A percentile compares a stretch with the other conserved stretches of the same genome.
Conservation (phyloP, 1,139 yeast genomes). For the Geotrichum restrictum region DNA sequence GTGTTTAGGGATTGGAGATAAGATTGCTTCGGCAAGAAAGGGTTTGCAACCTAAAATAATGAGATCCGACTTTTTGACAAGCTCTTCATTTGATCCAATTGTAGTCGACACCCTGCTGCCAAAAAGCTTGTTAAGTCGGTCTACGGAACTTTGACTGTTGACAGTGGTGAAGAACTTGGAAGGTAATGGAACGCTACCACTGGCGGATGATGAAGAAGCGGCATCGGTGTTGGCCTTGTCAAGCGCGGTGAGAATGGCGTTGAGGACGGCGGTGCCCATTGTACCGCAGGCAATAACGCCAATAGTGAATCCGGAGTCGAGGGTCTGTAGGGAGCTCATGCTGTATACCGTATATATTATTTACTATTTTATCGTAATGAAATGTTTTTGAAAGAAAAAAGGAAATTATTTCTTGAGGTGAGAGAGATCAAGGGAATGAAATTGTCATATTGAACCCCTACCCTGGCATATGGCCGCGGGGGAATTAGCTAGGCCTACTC, state of each 20-base stretch:
- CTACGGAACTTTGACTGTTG: constrained; percentile 51
- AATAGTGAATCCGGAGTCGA: constrained; percentile 52
- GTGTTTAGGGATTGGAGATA: constrained; percentile 41
- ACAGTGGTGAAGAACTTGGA: constrained; percentile 72
- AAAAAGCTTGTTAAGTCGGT: constrained; percentile 46
- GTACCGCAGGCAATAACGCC: constrained; percentile 90
- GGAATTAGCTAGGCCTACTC: too few relatives aligned
- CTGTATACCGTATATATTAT: too few relatives aligned
- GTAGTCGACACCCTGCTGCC: constrained; percentile 52
- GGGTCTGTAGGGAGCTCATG: constrained; percentile 17
- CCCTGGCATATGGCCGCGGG: too few relatives aligned
- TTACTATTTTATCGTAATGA: too few relatives aligned
- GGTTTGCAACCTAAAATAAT: constrained; percentile 87
- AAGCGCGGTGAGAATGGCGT: constrained; percentile 62
- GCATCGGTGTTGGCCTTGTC: constrained; percentile 33
- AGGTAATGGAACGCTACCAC: constrained; percentile 44
- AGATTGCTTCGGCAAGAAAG: constrained; percentile 61
- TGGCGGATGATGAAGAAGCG: constrained; percentile 17
- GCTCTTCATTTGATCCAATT: constrained; percentile 52
- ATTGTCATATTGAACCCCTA: too few relatives aligned
- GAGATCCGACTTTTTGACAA: constrained; percentile 62
- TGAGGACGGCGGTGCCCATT: constrained; percentile 92
- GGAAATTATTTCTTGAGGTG: too few relatives aligned
- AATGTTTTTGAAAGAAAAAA: too few relatives aligned
- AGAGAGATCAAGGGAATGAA: too few relatives aligned